These are phyloP conservation scores for Termitomyces sp. DNA, from an alignment of 768 basidiomycete genomes.

Conservation along the genomic window DNA sequence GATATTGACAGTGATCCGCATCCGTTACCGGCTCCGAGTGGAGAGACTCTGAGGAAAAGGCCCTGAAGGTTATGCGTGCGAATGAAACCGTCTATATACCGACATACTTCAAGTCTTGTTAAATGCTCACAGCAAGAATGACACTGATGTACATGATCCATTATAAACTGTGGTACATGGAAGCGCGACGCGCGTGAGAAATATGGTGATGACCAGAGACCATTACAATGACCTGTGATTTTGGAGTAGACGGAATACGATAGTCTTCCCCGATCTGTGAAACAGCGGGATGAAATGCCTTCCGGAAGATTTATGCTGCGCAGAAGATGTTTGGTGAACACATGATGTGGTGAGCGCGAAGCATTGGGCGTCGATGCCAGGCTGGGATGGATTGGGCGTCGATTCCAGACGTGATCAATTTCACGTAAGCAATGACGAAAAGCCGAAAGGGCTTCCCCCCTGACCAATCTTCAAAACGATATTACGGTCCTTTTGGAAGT, in stretches of 20 bases:
- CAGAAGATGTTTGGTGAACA: not conserved
- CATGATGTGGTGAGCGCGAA: not conserved
- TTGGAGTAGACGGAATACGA: not conserved
- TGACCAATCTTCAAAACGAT: not conserved
- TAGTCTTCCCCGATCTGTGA: not conserved
- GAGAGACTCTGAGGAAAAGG: too few species aligned
- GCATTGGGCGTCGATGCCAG: not conserved
- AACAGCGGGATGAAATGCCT: not conserved
- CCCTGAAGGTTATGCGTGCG: too few species aligned
- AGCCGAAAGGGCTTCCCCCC: not conserved
- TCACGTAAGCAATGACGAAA: constrained; percentile 13
- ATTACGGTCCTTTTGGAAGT: not conserved
- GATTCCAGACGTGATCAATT: constrained; percentile 1
- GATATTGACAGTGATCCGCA: not conserved
- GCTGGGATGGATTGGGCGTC: not conserved
- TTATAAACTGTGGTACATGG: not conserved
- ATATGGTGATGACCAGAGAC: not conserved
- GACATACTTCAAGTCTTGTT: not conserved
- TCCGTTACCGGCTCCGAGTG: not conserved
- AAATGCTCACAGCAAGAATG: not conserved
- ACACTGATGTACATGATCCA: too few species aligned
- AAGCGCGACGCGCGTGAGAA: not conserved
- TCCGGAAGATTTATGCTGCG: not conserved
- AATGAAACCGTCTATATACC: too few species aligned
- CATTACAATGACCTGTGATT: not conserved